A percentile compares a stretch with the other conserved stretches of the same genome.
Conservation (phyloP, 306 rosid genomes). For the Urtica urens region DNA sequence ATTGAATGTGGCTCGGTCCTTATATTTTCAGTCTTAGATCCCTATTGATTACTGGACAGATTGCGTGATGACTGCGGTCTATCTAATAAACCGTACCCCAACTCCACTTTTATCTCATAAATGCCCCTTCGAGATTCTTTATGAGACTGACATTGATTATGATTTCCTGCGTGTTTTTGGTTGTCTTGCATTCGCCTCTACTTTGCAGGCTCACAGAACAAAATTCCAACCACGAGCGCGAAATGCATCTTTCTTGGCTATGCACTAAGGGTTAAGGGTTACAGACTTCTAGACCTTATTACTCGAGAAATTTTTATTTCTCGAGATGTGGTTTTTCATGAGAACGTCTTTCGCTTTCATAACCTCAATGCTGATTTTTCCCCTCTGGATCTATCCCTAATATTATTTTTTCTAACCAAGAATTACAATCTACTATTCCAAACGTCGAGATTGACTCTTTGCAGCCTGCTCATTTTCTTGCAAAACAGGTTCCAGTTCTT, state of each 20-base stretch:
- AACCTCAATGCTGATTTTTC: too few species aligned
- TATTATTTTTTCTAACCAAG: too few species aligned
- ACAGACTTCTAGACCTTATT: too few species aligned
- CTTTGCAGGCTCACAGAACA: not conserved
- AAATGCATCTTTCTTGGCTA: not conserved
- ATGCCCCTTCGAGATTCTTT: not conserved
- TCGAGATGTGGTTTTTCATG: too few species aligned
- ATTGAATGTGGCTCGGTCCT: not conserved
- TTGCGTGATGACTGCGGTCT: not conserved
- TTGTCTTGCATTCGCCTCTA: not conserved
- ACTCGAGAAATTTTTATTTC: too few species aligned
- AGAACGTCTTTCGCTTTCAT: too few species aligned
- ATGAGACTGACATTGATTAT: not conserved
- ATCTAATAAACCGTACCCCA: not conserved
- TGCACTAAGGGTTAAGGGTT: not conserved
- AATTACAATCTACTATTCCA: too few species aligned
- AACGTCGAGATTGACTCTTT: too few species aligned
- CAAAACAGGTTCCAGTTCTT: too few species aligned
- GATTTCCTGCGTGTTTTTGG: not conserved
- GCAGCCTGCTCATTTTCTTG: too few species aligned
- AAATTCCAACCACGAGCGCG: not conserved
- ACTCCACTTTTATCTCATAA: not conserved
- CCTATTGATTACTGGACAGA: not conserved
- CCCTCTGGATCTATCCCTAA: too few species aligned
- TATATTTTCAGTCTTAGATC: not conserved